Percentiles rank a stretch among this genome's conserved stretches.
Evolutionary conservation across 2,329 filamentous ascomycete species (phyloP).

Genomic region (Fusarium sp.): DNA sequence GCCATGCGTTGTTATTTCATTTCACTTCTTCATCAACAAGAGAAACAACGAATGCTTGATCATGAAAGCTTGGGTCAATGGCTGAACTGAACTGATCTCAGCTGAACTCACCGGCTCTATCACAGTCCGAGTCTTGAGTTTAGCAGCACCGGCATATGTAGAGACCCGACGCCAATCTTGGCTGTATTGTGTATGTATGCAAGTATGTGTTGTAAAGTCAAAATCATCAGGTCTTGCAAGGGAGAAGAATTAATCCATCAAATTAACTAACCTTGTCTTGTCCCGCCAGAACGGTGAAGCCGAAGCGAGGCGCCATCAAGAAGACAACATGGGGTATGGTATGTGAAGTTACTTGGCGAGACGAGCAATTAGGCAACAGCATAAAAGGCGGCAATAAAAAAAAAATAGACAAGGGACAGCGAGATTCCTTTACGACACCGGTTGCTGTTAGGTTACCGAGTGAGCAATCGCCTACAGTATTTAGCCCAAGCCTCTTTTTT

Average conservation of each 20-base stretch:
- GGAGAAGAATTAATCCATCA: no score
- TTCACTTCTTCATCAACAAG: not conserved
- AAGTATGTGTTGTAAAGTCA: not conserved
- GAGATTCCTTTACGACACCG: not conserved
- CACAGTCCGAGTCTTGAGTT: not conserved
- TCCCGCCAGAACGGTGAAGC: constrained; percentile 34
- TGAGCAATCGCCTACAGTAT: constrained; percentile 4
- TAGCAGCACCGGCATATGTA: constrained; percentile 20
- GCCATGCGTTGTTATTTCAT: not conserved
- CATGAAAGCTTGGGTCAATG: not conserved
- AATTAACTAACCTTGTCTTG: constrained; percentile 1
- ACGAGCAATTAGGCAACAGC: not conserved
- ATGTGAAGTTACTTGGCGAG: no score
- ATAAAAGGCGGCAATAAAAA: not conserved
- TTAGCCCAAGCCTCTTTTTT: constrained; percentile 26
- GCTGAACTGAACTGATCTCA: not conserved
- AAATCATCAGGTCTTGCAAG: not conserved
- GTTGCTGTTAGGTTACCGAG: constrained; percentile 1
- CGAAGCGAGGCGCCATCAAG: constrained; percentile 23
- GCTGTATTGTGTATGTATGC: not conserved
- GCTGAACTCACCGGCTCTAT: constrained; percentile 13
- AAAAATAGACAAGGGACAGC: not conserved
- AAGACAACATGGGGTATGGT: no score
- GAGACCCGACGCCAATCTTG: constrained; percentile 12
- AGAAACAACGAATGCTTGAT: not conserved